Evolutionary conservation across 2,329 filamentous ascomycete genomes (phyloP), one percentile per base, ranked within the genome.

Genomic region (Fusarium neocosmosporiellum): DNA sequence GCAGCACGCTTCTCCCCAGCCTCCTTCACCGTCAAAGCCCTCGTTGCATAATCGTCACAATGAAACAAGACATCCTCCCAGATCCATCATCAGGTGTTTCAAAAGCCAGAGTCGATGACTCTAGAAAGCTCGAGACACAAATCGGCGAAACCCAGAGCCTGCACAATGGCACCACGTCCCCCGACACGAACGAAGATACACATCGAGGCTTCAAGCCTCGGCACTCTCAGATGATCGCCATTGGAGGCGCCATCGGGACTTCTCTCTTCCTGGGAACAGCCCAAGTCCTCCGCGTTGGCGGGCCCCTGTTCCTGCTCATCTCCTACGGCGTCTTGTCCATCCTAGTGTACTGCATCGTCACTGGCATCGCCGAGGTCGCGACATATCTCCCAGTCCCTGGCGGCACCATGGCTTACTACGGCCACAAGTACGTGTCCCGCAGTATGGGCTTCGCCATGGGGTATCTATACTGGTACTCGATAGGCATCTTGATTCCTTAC

Each of bases 381-480:
- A 75, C 80, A 2, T 78, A 80, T 57, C 60, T 81, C 34, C 77
- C 71, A 9, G 62, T 73, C 6, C 63, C 61, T 18, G 65, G 76
- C 60, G 59, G 63, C 16, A 72, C 73, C 10, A 74, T 79, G 63
- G 68, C 70, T 6, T 75, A 76, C 53, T 78, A 77, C 57, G 73
- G 73, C 54, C 62, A 72, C 59, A 65, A 74, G 29, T 80, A 76
- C 65, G 75, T 74, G 59, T 81, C 76, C 59, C 76, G 73, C 39
- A 78, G 70, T 62, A 72, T 76, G 36, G 80, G 69, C 5, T 85
- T 85, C 58, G 83, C 83, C 2, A 76, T 82, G 57, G 84, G 83
- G 13, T 86, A 82, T 80, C 81, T 83, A 31, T 84, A 84, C 22
- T 84, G 82, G 81, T 87, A 87, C 53, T 69, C 69, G 3, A 33